These are phyloP conservation scores for Dryas drummondii DNA, from an alignment of 306 rosid species.

Conservation along the genomic window DNA sequence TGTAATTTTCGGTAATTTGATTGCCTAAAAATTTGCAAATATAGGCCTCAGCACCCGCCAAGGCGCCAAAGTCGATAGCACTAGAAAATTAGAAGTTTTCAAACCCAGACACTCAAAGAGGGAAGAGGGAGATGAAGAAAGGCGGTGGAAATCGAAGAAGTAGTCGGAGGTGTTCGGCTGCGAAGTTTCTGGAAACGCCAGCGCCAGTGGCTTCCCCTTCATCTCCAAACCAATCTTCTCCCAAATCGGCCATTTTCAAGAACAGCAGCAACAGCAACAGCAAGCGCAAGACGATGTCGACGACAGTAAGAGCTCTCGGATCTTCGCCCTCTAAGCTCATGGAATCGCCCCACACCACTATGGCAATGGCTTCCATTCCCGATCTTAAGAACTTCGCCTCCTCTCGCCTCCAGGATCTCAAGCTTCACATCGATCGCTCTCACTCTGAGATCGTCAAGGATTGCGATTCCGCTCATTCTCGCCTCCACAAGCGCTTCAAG, in stretches of 20 bases:
- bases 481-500: constrained; percentile 83
- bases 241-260: constrained; percentile 49
- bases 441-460: constrained; percentile 82
- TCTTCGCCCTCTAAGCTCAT: constrained; percentile 22
- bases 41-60: background rate
- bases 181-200: constrained; percentile 62
- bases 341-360: constrained; percentile 31
- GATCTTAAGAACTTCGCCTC: constrained; percentile 69
- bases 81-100: background rate
- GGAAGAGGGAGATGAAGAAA: constrained; percentile 47
- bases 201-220: constrained; percentile 49
- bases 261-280: constrained; percentile 38
- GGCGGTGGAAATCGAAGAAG: constrained; percentile 27
- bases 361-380: constrained; percentile 44
- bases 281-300: constrained; percentile 22
- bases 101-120: background rate
- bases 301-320: constrained; percentile 28
- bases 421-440: constrained; percentile 69
- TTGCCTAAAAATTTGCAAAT: background rate
- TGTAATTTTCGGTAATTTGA: no score
- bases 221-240: constrained; percentile 49
- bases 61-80: background rate
- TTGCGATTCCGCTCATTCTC: constrained; percentile 67
- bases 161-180: constrained; percentile 39
- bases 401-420: constrained; percentile 64